phyloP scores from a whole-genome alignment of 2,329 filamentous ascomycete species.

The Atkinsonella hypoxylon region DNA sequence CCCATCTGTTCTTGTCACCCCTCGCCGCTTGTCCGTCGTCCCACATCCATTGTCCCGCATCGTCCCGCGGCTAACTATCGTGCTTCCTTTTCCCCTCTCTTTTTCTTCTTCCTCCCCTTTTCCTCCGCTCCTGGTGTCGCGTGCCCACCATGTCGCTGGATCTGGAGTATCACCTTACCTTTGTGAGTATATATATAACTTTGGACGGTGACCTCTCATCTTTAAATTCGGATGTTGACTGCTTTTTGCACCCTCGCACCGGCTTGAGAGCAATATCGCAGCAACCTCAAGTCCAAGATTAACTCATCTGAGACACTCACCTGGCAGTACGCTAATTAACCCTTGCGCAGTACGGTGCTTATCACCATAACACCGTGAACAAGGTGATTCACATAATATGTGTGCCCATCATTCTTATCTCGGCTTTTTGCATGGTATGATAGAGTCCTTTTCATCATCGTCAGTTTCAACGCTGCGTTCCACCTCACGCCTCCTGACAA shows the following conservation, averaged over 20 bases:
- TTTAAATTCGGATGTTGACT: background rate
- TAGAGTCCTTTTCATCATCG: background rate
- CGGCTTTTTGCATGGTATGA: slow-evolving; percentile 59
- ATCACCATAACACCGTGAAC: slow-evolving; percentile 70
- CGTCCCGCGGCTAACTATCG: background rate
- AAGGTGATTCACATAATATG: slow-evolving; percentile 68
- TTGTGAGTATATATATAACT: slow-evolving; percentile 36
- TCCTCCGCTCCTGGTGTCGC: slow-evolving; percentile 3
- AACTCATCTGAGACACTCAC: background rate
- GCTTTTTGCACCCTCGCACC: background rate
- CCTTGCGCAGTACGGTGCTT: slow-evolving; percentile 59
- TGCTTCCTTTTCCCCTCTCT: background rate
- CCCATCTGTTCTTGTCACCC: background rate
- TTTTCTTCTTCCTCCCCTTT: background rate
- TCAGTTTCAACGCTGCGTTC: background rate
- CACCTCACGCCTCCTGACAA: slow-evolving; percentile 1
- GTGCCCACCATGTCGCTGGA: slow-evolving; percentile 50
- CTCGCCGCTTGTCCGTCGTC: slow-evolving; percentile 4
- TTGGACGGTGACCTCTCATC: background rate
- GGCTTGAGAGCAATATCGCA: background rate
- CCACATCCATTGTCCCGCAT: background rate
- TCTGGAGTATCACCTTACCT: slow-evolving; percentile 70
- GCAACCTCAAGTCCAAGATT: background rate
- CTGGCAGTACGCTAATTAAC: slow-evolving; percentile 1
- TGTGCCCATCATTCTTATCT: slow-evolving; percentile 64